These are phyloP conservation scores for Exophiala phaeomuriformis DNA, from an alignment of 2,329 filamentous ascomycete species.

Conservation along the genomic window DNA sequence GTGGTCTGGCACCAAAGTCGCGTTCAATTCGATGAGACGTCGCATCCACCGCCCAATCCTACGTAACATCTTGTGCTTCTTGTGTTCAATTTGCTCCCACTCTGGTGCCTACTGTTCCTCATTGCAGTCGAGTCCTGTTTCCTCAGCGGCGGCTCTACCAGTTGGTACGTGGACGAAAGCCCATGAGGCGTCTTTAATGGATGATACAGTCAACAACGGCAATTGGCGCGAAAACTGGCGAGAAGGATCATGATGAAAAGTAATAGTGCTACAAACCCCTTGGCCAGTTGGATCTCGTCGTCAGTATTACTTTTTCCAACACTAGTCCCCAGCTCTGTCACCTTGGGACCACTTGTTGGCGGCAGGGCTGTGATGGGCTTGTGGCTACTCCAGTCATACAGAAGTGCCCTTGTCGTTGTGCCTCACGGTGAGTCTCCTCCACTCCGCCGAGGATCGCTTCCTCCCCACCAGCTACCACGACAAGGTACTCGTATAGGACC, in stretches of 20 bases:
- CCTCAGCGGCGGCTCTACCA: too few species aligned
- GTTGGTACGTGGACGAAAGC: too few species aligned
- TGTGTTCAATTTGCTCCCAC: slow-evolving; percentile 5
- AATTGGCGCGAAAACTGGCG: slow-evolving; percentile 11
- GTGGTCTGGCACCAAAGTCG: neutral
- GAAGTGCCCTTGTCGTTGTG: neutral
- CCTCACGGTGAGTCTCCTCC: slow-evolving; percentile 10
- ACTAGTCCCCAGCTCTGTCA: slow-evolving; percentile 6
- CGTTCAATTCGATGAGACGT: slow-evolving; percentile 3
- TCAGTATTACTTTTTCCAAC: slow-evolving; percentile 1
- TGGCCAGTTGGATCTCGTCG: neutral
- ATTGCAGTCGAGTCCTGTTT: neutral
- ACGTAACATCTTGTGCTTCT: neutral
- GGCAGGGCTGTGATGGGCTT: slow-evolving; percentile 7
- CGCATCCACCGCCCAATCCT: slow-evolving; percentile 7
- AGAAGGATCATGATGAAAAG: slow-evolving; percentile 6
- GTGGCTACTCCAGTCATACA: slow-evolving; percentile 1
- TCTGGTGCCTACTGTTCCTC: neutral
- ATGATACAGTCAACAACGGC: neutral
- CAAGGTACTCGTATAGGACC: neutral
- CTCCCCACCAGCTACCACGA: slow-evolving; percentile 2
- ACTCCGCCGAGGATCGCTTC: slow-evolving; percentile 3
- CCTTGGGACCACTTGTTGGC: neutral
- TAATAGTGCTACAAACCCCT: slow-evolving; percentile 8
- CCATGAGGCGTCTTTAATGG: too few species aligned